A percentile compares a stretch with the other conserved stretches of the same genome.
These are phyloP conservation scores for Daldinia vernicosa DNA, from an alignment of 495 filamentous ascomycete genomes.

Conservation along the genomic window DNA sequence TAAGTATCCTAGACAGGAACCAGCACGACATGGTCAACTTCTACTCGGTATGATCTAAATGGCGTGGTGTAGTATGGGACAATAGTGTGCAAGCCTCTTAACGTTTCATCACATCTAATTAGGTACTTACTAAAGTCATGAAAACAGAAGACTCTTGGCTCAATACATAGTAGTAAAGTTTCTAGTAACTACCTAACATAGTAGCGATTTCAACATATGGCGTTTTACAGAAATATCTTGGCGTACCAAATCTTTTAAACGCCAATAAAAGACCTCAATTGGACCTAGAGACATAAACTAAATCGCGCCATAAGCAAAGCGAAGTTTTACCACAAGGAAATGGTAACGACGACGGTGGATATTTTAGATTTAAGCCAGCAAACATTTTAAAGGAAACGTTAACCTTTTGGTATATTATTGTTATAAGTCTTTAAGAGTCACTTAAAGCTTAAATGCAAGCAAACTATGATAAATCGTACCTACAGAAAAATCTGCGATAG, in stretches of 20 bases:
- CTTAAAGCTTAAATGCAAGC: not conserved
- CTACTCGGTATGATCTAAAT: constrained; percentile 33
- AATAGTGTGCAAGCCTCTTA: not conserved
- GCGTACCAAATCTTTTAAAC: constrained; percentile 9
- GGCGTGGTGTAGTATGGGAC: constrained; percentile 10
- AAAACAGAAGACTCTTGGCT: not conserved
- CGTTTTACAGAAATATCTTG: constrained; percentile 2
- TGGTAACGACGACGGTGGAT: not conserved
- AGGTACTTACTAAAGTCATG: not conserved
- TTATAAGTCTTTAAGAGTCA: not conserved
- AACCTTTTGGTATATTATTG: not conserved
- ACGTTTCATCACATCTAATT: not conserved
- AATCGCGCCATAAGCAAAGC: not conserved
- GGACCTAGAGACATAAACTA: not conserved
- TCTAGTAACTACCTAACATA: no score
- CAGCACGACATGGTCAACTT: constrained; percentile 22
- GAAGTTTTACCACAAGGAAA: not conserved
- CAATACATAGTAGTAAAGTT: not conserved
- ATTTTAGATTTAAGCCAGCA: not conserved
- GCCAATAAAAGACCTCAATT: not conserved
- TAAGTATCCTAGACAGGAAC: constrained; percentile 19
- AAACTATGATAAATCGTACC: not conserved
- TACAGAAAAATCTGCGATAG: not conserved
- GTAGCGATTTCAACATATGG: not conserved
- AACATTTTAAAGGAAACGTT: not conserved